Base-by-base conservation (phyloP, 495 filamentous ascomycete genomes). In the Penicillium lividum region DNA sequence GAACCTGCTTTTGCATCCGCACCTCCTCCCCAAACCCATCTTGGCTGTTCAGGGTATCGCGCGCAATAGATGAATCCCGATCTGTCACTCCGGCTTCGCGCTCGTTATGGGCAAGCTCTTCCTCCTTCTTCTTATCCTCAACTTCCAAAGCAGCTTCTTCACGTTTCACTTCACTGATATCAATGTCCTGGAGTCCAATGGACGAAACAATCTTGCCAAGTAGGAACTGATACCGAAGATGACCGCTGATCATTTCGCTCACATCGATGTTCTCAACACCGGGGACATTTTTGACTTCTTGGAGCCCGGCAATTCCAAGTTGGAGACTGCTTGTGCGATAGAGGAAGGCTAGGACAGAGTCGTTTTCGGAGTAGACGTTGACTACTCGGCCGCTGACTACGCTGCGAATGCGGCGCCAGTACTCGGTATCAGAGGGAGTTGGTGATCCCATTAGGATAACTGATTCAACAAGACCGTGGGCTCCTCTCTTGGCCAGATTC, bases 401-500 rank as follows among this genome's bases (percentile, higher is more conserved):
- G 44, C 79, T 83, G 9, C 89, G 83, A 61, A 93, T 80, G 60
- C 79, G 78, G 31, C 82, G 73, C 90, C 90, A 94, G 60, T 88
- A 79, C 2, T 72, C 71, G 5, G 77, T 67, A 44, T 85, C 78
- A 0, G 85, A 86, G 0, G 93, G 93, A 3, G 84, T 85, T 2
- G 94, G 92, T 0, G 88, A 81, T 9, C 94, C 94, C 66, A 97
- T 89, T 31, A 98, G 58, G 16, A 96, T 84, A 4, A 84, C 93
- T 30, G 86, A 88, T 62, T 98, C 94, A 11, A 98, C 80, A 4
- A 98, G 65, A 0, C 94, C 94, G 70, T 96, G 96, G 0, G 88
- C 91, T 57, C 83, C 80, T 53, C 90, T 80, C 67, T 90, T 86
- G 0, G 90, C 88, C 30, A 98, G 80, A 15, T 64, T 80, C 71